Conservation (phyloP, 2,329 filamentous ascomycete genomes). For the Phialophora verrucosa region DNA sequence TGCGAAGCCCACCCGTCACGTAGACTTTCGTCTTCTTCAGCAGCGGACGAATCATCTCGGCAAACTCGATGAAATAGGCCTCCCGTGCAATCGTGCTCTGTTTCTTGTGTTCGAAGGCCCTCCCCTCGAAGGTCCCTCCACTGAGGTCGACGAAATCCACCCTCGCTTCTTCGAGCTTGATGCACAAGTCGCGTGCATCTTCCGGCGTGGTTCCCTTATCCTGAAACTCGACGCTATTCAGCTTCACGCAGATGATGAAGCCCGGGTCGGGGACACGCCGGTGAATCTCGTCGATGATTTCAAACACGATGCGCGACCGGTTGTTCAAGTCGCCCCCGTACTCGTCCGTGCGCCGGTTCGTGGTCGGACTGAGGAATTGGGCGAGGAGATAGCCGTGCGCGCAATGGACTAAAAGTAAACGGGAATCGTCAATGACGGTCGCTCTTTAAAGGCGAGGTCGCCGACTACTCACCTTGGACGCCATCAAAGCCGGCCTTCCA, state of each 20-base stretch:
- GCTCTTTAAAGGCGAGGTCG: not conserved
- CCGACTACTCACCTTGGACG: constrained; percentile 28
- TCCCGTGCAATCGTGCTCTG: constrained; percentile 34
- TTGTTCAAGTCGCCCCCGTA: constrained; percentile 65
- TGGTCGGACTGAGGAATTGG: constrained; percentile 40
- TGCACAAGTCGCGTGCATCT: constrained; percentile 32
- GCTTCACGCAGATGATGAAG: constrained; percentile 36
- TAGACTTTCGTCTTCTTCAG: constrained; percentile 38
- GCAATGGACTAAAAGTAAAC: constrained; percentile 35
- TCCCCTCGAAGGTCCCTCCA: constrained; percentile 37
- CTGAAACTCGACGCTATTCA: constrained; percentile 39
- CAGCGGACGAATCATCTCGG: constrained; percentile 35
- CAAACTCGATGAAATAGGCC: constrained; percentile 39
- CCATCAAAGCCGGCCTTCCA: constrained; percentile 38
- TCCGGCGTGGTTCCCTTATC: constrained; percentile 36
- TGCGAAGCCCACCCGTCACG: constrained; percentile 36
- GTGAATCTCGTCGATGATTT: constrained; percentile 51
- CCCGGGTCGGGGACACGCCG: constrained; percentile 29
- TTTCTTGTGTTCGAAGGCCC: constrained; percentile 37
- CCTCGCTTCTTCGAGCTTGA: constrained; percentile 33
- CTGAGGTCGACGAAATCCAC: constrained; percentile 38
- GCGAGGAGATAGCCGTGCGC: constrained; percentile 42
- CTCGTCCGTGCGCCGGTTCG: constrained; percentile 39
- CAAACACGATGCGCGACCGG: constrained; percentile 64
- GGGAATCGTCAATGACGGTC: not conserved